Evolutionary conservation across 768 basidiomycete species (phyloP).

Genomic region (Termitomyces sp.): DNA sequence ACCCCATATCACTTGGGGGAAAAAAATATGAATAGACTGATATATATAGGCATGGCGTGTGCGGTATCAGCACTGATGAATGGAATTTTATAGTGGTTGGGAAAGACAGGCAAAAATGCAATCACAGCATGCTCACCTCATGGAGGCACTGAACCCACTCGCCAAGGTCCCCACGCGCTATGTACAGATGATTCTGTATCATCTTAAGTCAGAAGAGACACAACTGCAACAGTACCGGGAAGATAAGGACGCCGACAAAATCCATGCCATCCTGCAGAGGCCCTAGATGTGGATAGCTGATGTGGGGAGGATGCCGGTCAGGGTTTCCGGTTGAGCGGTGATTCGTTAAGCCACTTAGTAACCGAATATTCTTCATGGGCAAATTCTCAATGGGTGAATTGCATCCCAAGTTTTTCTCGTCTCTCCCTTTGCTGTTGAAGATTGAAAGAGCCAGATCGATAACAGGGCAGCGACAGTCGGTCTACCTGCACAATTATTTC

Average conservation of each 20-base stretch:
- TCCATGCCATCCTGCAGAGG: neutral
- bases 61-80: neutral
- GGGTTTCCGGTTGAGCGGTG: neutral
- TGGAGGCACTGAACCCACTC: neutral
- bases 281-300: neutral
- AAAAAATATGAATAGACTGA: neutral
- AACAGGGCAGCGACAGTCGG: neutral
- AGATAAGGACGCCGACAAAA: neutral
- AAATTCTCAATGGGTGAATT: neutral
- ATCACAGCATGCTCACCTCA: neutral
- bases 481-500: neutral
- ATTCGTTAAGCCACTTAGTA: constrained; percentile 13
- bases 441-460: neutral
- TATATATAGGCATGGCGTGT: neutral
- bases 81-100: neutral
- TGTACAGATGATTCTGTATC: neutral
- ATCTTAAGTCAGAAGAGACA: neutral
- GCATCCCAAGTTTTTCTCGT: neutral
- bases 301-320: neutral
- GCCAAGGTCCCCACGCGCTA: neutral
- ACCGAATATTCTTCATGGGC: neutral
- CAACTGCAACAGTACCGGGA: neutral
- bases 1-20: neutral
- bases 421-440: too few relatives aligned
- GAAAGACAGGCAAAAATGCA: neutral